Conservation (phyloP, 2,329 filamentous ascomycete genomes). For the Coniochaeta sp. region DNA sequence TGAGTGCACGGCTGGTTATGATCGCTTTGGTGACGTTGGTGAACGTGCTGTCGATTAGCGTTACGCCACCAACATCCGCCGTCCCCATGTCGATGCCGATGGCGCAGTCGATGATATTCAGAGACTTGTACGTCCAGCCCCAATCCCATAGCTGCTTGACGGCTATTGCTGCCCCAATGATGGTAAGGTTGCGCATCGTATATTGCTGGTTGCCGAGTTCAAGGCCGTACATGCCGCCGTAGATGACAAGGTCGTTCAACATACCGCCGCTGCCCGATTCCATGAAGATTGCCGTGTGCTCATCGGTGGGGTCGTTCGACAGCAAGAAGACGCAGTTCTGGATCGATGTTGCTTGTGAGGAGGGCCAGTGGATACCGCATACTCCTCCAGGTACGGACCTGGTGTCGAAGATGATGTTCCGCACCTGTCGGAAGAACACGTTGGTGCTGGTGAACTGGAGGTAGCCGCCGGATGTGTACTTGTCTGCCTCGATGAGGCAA, state of each 20-base stretch:
- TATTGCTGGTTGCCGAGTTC: conserved; percentile 62
- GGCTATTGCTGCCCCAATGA: conserved; percentile 57
- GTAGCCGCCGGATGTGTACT: conserved; percentile 29
- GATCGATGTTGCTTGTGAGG: conserved; percentile 56
- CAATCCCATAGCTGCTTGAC: conserved; percentile 70
- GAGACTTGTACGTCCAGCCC: conserved; percentile 66
- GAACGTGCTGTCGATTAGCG: conserved; percentile 68
- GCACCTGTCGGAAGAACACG: conserved; percentile 52
- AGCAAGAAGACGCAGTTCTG: conserved; percentile 52
- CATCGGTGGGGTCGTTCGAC: conserved; percentile 34
- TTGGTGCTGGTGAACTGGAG: conserved; percentile 49
- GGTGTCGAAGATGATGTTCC: conserved; percentile 51
- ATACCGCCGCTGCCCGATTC: conserved; percentile 61
- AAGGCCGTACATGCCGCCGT: conserved; percentile 57
- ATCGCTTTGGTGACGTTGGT: conserved; percentile 60
- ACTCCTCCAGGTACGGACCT: conserved; percentile 39
- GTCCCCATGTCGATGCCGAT: conserved; percentile 61
- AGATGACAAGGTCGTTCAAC: conserved; percentile 63
- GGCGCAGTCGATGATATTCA: conserved; percentile 53
- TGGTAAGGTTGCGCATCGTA: conserved; percentile 59
- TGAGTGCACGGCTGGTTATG: conserved; percentile 45
- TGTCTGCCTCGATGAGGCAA: conserved; percentile 40
- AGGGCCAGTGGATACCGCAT: conserved; percentile 60
- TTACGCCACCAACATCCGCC: conserved; percentile 64
- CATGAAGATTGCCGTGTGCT: conserved; percentile 53